Conservation (phyloP, 441 rosid genomes). For the Geranium incanum region DNA sequence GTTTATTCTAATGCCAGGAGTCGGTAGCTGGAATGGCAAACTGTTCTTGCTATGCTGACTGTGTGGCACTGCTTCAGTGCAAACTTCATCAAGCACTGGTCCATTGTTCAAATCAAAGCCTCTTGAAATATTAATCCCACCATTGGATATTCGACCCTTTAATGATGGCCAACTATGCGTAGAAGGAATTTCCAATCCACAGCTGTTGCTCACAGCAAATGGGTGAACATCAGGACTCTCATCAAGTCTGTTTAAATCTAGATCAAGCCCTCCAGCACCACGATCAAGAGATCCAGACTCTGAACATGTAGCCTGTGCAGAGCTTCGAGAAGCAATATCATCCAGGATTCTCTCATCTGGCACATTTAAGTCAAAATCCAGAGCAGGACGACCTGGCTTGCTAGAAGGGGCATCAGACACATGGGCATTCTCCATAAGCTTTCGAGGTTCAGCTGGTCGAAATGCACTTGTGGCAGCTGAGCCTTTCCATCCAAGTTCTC, state of each 20-base stretch:
- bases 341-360: constrained; percentile 15
- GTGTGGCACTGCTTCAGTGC: constrained; percentile 14
- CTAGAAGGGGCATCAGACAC: constrained; percentile 6
- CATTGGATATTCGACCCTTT: not conserved
- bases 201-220: not conserved
- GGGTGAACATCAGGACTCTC: constrained; percentile 12
- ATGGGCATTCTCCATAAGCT: constrained; percentile 9
- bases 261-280: constrained; percentile 20
- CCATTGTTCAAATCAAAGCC: constrained; percentile 20
- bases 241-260: constrained; percentile 16
- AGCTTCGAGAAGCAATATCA: constrained; percentile 14
- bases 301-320: constrained; percentile 2
- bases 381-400: constrained; percentile 13
- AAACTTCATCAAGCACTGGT: constrained; percentile 15
- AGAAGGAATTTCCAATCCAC: constrained; percentile 10
- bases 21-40: constrained; percentile 11
- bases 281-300: not conserved
- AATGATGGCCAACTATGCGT: not conserved
- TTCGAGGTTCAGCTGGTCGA: constrained; percentile 24
- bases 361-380: constrained; percentile 20
- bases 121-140: not conserved
- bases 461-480: constrained; percentile 14
- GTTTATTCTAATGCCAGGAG: constrained; percentile 12
- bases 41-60: constrained; percentile 11
- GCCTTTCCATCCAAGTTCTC: constrained; percentile 25